Evolutionary conservation across 2,329 filamentous ascomycete genomes (phyloP).

Genomic region (Fusarium tjaetaba): DNA sequence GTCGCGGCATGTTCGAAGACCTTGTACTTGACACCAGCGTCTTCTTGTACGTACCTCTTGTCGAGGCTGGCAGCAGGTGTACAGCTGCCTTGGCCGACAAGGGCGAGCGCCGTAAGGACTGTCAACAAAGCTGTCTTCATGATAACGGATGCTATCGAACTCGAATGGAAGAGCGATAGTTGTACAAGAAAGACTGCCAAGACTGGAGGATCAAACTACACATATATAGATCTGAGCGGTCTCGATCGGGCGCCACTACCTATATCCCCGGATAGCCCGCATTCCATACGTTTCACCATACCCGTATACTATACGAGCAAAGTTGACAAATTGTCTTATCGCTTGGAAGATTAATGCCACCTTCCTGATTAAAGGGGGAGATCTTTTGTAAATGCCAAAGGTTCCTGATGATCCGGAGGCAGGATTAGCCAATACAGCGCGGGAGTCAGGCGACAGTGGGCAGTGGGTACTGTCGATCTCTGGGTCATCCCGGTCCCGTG

Average conservation of each 20-base stretch:
- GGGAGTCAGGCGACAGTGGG: not conserved
- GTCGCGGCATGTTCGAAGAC: conserved; percentile 32
- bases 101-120: not conserved
- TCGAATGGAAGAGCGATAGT: no score
- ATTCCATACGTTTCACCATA: not conserved
- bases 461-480: not conserved
- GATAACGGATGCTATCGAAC: not conserved
- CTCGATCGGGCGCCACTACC: not conserved
- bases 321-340: not conserved
- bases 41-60: not conserved
- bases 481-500: not conserved
- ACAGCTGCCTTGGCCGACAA: not conserved
- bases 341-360: not conserved
- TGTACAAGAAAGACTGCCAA: not conserved
- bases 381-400: conserved; percentile 8
- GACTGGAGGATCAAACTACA: not conserved
- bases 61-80: not conserved
- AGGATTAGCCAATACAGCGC: not conserved
- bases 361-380: conserved; percentile 3
- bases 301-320: not conserved
- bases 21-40: conserved; percentile 7
- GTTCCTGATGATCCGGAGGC: not conserved
- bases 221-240: not conserved
- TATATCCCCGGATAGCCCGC: not conserved
- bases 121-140: not conserved